phyloP scores from a whole-genome alignment of 306 rosid genomes.

The Cyclanthera cordifolia region DNA sequence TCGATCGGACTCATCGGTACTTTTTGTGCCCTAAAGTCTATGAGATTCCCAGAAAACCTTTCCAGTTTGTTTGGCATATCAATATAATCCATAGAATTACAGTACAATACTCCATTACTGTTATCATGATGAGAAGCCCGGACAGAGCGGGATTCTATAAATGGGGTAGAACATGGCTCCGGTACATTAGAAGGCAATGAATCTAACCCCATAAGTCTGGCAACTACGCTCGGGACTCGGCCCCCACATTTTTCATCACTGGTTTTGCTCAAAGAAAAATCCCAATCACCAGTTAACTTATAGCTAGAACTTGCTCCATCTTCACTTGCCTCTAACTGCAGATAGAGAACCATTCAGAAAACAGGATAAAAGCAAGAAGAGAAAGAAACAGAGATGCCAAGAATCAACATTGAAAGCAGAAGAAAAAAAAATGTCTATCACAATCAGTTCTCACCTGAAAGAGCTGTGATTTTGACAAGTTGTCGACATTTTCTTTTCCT shows the following conservation, averaged over 20 bases:
- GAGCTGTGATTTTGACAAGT: slow-evolving; percentile 28
- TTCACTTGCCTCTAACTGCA: slow-evolving; percentile 48
- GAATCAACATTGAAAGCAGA: not conserved
- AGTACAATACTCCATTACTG: slow-evolving; percentile 21
- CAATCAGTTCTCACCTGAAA: slow-evolving; percentile 33
- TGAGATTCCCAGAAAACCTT: slow-evolving; percentile 36
- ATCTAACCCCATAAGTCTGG: slow-evolving; percentile 91
- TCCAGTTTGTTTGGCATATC: slow-evolving; percentile 38
- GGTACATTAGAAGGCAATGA: slow-evolving; percentile 42
- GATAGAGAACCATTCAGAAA: slow-evolving; percentile 9
- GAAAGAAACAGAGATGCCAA: not conserved
- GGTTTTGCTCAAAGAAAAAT: slow-evolving; percentile 31
- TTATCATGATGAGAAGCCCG: slow-evolving; percentile 36
- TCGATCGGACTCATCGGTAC: slow-evolving; percentile 37
- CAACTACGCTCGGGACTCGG: slow-evolving; percentile 73
- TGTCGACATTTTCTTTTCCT: slow-evolving; percentile 52
- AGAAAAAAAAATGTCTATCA: not conserved
- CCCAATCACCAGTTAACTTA: slow-evolving; percentile 37
- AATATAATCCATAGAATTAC: slow-evolving; percentile 29
- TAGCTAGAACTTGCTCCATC: slow-evolving; percentile 46
- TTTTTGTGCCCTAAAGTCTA: slow-evolving; percentile 35
- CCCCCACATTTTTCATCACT: slow-evolving; percentile 60
- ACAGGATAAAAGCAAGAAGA: not conserved
- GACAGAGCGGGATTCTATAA: slow-evolving; percentile 28
- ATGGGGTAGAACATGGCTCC: slow-evolving; percentile 34